A percentile compares a stretch with the other conserved stretches of the same genome.
Evolutionary conservation across 805 yeast species (phyloP).

Genomic region (Danielia reshetovae): DNA sequence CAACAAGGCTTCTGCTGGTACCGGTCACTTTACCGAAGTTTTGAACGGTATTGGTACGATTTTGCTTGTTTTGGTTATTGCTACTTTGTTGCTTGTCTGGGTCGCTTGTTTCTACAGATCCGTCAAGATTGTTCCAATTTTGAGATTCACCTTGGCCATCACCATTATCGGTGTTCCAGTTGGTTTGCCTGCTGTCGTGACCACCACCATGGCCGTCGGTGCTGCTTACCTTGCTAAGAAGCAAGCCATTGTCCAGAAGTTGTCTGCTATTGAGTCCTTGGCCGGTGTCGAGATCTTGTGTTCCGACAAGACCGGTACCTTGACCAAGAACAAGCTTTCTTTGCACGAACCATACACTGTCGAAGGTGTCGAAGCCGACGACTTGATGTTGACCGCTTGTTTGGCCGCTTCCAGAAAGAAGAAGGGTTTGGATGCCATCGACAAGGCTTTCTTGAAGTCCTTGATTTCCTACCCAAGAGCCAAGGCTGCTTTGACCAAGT

Average conservation of each 20-base stretch:
- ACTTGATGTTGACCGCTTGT: slow-evolving; percentile 95
- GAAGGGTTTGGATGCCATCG: slow-evolving; percentile 98
- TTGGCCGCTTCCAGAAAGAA: slow-evolving; percentile 96
- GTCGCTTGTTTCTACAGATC: slow-evolving; percentile 92
- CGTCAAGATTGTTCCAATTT: slow-evolving; percentile 76
- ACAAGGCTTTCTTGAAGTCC: slow-evolving; percentile 93
- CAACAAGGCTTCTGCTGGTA: slow-evolving; percentile 88
- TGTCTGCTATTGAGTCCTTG: slow-evolving; percentile 93
- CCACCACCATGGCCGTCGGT: slow-evolving; percentile 99
- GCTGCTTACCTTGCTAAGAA: slow-evolving; percentile 97
- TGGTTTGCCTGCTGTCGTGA: slow-evolving; percentile 97
- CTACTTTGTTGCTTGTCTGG: slow-evolving; percentile 88
- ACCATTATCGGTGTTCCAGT: slow-evolving; percentile 98
- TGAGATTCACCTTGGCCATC: slow-evolving; percentile 90
- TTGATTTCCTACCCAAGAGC: slow-evolving; percentile 87
- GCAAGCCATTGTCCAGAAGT: slow-evolving; percentile 94
- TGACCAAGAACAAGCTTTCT: slow-evolving; percentile 95
- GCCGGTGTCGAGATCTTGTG: slow-evolving; percentile 98
- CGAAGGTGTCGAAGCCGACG: slow-evolving; percentile 94
- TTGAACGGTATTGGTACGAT: slow-evolving; percentile 96
- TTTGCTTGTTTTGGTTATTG: slow-evolving; percentile 80
- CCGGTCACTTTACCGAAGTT: slow-evolving; percentile 96
- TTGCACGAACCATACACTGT: slow-evolving; percentile 97
- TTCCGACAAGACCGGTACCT: slow-evolving; percentile 97
- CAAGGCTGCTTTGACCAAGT: slow-evolving; percentile 85